These are phyloP conservation scores for Cordyceps fumosorosea DNA, from an alignment of 2,329 filamentous ascomycete genomes.

Conservation along the genomic window DNA sequence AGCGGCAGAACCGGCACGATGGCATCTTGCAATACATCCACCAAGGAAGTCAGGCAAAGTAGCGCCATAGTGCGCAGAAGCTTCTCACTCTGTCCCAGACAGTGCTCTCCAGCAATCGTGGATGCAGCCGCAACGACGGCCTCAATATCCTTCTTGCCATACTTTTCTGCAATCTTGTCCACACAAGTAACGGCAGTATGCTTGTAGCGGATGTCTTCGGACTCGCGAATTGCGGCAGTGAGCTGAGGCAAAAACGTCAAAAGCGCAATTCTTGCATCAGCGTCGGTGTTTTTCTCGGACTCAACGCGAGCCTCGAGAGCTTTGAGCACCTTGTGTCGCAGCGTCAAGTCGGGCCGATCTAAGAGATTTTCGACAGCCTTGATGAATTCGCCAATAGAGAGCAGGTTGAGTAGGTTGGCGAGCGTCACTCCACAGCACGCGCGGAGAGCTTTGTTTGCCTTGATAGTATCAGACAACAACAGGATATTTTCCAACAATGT, in stretches of 20 bases:
- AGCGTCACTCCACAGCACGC: conserved; percentile 62
- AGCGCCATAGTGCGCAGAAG: conserved; percentile 77
- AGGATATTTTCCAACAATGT: conserved; percentile 60
- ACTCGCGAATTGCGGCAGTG: conserved; percentile 67
- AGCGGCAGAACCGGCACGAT: conserved; percentile 77
- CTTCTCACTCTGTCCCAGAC: conserved; percentile 66
- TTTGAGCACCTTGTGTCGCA: conserved; percentile 72
- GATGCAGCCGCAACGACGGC: conserved; percentile 69
- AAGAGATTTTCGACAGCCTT: conserved; percentile 80
- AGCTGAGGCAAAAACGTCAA: conserved; percentile 75
- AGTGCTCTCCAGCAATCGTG: conserved; percentile 68
- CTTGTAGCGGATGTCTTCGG: conserved; percentile 67
- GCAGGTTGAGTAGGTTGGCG: conserved; percentile 71
- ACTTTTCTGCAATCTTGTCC: conserved; percentile 89
- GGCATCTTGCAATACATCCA: conserved; percentile 80
- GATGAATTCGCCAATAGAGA: conserved; percentile 84
- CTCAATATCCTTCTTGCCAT: conserved; percentile 83
- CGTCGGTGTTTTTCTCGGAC: conserved; percentile 63
- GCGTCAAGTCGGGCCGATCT: conserved; percentile 64
- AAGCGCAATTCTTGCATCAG: conserved; percentile 60
- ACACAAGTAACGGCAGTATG: conserved; percentile 83
- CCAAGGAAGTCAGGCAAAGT: conserved; percentile 79
- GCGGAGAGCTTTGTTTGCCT: conserved; percentile 48
- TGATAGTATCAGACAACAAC: conserved; percentile 58
- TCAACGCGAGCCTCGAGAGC: conserved; percentile 77